Conservation (phyloP, 2,329 filamentous ascomycete species). For the Blastomyces gilchristii region DNA sequence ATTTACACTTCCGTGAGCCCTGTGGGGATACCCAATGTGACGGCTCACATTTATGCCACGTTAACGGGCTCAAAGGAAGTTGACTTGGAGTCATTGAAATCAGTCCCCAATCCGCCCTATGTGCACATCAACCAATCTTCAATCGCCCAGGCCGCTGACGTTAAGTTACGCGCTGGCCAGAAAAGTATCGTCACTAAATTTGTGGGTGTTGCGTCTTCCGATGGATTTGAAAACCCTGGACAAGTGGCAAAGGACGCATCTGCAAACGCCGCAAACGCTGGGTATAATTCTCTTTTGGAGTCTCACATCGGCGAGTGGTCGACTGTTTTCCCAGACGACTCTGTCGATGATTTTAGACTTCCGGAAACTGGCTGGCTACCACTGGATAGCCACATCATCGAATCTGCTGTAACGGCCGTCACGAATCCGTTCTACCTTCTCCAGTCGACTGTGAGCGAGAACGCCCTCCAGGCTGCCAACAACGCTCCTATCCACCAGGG, state of each 20-base stretch:
- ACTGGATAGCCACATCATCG: constrained; percentile 45
- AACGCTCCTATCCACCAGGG: constrained; percentile 47
- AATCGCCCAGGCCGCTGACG: constrained; percentile 50
- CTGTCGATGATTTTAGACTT: constrained; percentile 53
- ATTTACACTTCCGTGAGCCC: constrained; percentile 59
- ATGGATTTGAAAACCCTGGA: constrained; percentile 53
- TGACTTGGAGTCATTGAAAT: constrained; percentile 33
- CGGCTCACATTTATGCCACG: constrained; percentile 47
- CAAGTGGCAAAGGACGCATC: constrained; percentile 47
- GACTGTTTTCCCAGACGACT: constrained; percentile 48
- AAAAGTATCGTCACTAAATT: constrained; percentile 54
- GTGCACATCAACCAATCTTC: constrained; percentile 51
- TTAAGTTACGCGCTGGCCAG: constrained; percentile 44
- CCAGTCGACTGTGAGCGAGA: constrained; percentile 43
- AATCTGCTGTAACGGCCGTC: constrained; percentile 42
- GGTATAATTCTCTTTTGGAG: constrained; percentile 46
- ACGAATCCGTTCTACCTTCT: constrained; percentile 40
- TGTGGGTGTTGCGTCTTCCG: constrained; percentile 57
- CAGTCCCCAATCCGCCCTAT: constrained; percentile 39
- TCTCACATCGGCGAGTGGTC: constrained; percentile 55
- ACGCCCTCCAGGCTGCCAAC: constrained; percentile 43
- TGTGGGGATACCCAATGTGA: constrained; percentile 50
- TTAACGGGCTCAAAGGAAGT: constrained; percentile 32
- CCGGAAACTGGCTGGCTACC: constrained; percentile 50
- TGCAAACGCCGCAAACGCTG: constrained; percentile 39